Evolutionary conservation across 305 asterid genomes (phyloP), one percentile per base, ranked within the genome.

Genomic region (Ilex paraguariensis): DNA sequence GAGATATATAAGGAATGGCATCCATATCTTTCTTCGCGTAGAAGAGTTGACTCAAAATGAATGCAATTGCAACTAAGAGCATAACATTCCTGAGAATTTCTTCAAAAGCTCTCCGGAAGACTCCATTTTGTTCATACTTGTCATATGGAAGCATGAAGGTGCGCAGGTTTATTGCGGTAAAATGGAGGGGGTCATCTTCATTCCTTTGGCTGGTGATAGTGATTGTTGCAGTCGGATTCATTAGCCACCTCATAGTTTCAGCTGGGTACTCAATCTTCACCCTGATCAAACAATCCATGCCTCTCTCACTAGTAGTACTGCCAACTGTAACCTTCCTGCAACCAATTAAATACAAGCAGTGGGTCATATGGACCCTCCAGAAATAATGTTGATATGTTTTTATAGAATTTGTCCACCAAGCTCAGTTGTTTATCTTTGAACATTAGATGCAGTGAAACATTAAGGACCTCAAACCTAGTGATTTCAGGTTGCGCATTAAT

Each of bases 341-440:
- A 6, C 75, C 70, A 59, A 70, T 33, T 31, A 70, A 59, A 45
- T 64, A 53, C 65, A 70, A 36, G n/a, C 1, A 10, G 17, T 8
- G 57, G 60, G 53, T 70, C 62, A 55, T 70, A 70, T 17, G 64
- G 31, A 45, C 75, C 75, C 66, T 70, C 70, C 66, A 70, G 15
- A 39, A 30, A 64, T 33, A 63, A 57, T 11, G 31, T 59, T 4
- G 70, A 70, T 59, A 59, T 33, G n/a, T 56, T 62, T 21, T 40
- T 56, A 59, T 69, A 61, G 31, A 12, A 33, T 57, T 7, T 56
- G 15, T 59, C 70, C 4, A 6, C 15, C 3, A 32, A 59, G 3
- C 16, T 32, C 45, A 52, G 48, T 11, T 14, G 70, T 13, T 5
- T 33, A 39, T 65, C 58, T 15, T 0, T 51, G 61, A 70, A 70